phyloP scores from a whole-genome alignment of 2,329 filamentous ascomycete species.

The Trichoderma oligosporum region DNA sequence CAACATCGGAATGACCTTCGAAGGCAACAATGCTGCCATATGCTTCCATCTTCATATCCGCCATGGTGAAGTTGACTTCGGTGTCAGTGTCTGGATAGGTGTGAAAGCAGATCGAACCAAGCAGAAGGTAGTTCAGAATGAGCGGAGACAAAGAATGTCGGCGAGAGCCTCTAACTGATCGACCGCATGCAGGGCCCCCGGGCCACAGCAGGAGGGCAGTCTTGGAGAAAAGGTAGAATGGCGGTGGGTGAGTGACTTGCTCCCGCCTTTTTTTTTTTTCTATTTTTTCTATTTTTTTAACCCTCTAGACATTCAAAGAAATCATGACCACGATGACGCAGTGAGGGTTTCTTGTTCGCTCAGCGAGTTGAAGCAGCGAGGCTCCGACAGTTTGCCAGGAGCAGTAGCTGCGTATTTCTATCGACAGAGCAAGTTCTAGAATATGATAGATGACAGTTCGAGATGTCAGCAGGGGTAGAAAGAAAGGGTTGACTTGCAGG shows the following conservation, averaged over 20 bases:
- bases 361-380: background rate
- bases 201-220: background rate
- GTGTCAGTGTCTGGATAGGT: background rate
- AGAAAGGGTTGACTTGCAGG: conserved; percentile 18
- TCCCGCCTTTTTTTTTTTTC: background rate
- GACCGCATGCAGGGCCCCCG: background rate
- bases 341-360: background rate
- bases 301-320: background rate
- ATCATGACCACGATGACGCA: conserved; percentile 12
- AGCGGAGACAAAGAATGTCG: conserved; percentile 1
- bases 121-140: background rate
- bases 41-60: conserved; percentile 24
- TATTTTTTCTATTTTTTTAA: background rate
- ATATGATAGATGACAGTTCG: conserved; percentile 13
- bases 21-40: conserved; percentile 55
- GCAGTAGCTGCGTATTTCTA: conserved; percentile 9
- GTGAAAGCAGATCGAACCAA: background rate
- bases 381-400: background rate
- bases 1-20: conserved; percentile 52
- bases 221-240: conserved; percentile 3
- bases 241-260: conserved; percentile 10
- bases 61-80: conserved; percentile 23
- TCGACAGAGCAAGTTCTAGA: conserved; percentile 4
- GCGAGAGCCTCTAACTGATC: background rate
- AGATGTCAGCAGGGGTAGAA: conserved; percentile 20